Base-by-base conservation (phyloP, 495 filamentous ascomycete genomes). In the Penicillium riverlandense region DNA sequence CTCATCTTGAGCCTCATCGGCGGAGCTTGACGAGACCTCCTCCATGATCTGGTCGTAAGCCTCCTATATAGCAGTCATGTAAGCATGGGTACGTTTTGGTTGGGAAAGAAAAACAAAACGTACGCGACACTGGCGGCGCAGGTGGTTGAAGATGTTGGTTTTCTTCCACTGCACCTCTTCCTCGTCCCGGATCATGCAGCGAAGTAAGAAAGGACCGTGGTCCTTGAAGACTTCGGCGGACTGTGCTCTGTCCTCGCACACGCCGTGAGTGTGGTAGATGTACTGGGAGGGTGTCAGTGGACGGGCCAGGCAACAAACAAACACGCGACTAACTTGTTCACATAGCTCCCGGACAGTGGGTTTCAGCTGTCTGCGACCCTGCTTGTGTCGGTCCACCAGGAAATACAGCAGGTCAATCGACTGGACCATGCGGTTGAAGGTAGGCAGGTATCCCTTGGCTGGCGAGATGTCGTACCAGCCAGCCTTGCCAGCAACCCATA, bases 401-500 rank as follows among this genome's bases (percentile, higher is more conserved):
- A 80, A 82, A 62, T 88, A 89, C 10, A 89, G 74, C 47, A 89
- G 61, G 39, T 76, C 74, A 28, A 88, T 76, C 2, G 81, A 84
- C 63, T 88, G 79, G 22, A 75, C 71, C 66, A 90, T 85, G 11
- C 77, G 67, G 41, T 77, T 67, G 66, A 78, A 88, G 42, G 79
- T 78, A 2, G 62, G 52, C 44, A 69, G 61, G 61, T 86, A 95
- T 2, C 66, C 58, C 37, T 69, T 66, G 38, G 80, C 71, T 1
- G 88, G 83, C 15, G 68, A 62, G 22, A 92, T 77, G 57, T 83
- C 76, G 62, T 80, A 91, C 86, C 86, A 91, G 43, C 86, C 88
- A n/a, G 83, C 78, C 45, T 71, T 63, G 38, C 88, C 87, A 30
- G 79, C 77, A 29, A 85, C 84, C 88, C 88, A 95, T 38, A 90